A percentile compares a stretch with the other conserved stretches of the same genome.
These are phyloP conservation scores for Knufia petricola DNA, from an alignment of 2,329 filamentous ascomycete species.

Conservation along the genomic window DNA sequence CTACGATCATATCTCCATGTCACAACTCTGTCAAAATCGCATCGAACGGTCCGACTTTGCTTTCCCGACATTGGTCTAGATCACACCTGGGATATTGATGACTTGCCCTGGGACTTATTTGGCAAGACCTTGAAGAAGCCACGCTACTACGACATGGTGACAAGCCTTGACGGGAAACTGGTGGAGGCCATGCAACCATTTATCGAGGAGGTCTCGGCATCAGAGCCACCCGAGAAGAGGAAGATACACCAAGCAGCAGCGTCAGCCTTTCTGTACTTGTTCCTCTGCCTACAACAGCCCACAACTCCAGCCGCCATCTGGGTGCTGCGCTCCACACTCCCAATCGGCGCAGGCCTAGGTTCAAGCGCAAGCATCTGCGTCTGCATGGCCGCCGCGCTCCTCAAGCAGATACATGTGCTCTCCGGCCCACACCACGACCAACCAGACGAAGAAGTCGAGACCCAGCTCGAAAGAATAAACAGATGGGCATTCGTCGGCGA, in stretches of 20 bases:
- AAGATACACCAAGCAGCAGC: conserved; percentile 80
- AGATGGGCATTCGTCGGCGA: conserved; percentile 95
- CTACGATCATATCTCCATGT: conserved; percentile 94
- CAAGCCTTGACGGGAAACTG: conserved; percentile 72
- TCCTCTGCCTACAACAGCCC: conserved; percentile 72
- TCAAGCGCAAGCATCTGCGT: conserved; percentile 93
- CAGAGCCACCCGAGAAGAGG: conserved; percentile 58
- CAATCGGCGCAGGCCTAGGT: conserved; percentile 80
- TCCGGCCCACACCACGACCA: conserved; percentile 89
- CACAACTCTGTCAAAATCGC: conserved; percentile 85
- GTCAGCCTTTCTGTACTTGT: conserved; percentile 82
- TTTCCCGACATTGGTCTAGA: conserved; percentile 85
- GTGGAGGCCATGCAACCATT: conserved; percentile 72
- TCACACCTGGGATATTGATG: conserved; percentile 90
- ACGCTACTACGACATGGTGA: conserved; percentile 85
- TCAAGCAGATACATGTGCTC: conserved; percentile 79
- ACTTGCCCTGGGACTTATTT: conserved; percentile 79
- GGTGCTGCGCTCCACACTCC: conserved; percentile 85
- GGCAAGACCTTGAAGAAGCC: conserved; percentile 77
- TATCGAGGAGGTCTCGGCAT: conserved; percentile 59
- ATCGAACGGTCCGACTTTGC: conserved; percentile 73
- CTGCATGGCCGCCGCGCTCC: conserved; percentile 71
- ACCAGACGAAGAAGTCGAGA: conserved; percentile 71
- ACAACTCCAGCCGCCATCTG: conserved; percentile 76
- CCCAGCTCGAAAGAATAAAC: conserved; percentile 92